Conservation (phyloP, 768 basidiomycete species). For the Hemileccinum rubropunctum region DNA sequence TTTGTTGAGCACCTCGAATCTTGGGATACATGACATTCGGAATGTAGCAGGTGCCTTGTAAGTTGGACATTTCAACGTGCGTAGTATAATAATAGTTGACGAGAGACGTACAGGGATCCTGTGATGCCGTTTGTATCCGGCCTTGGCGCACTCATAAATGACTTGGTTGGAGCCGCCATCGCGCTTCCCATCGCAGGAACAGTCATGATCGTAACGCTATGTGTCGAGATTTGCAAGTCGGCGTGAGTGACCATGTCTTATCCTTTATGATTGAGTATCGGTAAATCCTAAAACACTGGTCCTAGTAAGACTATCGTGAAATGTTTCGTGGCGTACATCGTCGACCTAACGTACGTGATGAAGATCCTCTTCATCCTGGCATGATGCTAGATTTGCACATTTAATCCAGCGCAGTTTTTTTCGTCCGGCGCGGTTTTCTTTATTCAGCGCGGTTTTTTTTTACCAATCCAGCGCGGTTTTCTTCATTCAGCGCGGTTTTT, state of each 20-base stretch:
- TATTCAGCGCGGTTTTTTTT: too few species aligned
- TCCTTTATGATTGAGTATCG: neutral
- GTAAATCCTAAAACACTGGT: neutral
- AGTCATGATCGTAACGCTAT: neutral
- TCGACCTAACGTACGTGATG: neutral
- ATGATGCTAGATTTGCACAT: too few species aligned
- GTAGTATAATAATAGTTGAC: neutral
- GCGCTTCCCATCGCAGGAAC: neutral
- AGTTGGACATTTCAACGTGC: neutral
- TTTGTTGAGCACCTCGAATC: neutral
- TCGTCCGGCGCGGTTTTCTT: too few species aligned
- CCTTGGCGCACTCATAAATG: neutral
- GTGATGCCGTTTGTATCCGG: neutral
- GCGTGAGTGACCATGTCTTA: neutral
- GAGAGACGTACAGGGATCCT: neutral
- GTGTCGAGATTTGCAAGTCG: neutral
- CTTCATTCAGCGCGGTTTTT: too few species aligned
- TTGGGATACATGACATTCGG: neutral
- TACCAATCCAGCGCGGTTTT: too few species aligned
- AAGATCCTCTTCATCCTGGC: slow-evolving; percentile 1
- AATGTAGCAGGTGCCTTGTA: neutral
- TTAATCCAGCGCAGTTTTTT: too few species aligned
- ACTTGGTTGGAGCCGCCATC: neutral
- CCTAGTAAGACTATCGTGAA: neutral
- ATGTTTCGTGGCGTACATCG: neutral